These are phyloP conservation scores for Globisporangium okanoganense DNA, from an alignment of 352 stramenopile genomes.

Conservation along the genomic window DNA sequence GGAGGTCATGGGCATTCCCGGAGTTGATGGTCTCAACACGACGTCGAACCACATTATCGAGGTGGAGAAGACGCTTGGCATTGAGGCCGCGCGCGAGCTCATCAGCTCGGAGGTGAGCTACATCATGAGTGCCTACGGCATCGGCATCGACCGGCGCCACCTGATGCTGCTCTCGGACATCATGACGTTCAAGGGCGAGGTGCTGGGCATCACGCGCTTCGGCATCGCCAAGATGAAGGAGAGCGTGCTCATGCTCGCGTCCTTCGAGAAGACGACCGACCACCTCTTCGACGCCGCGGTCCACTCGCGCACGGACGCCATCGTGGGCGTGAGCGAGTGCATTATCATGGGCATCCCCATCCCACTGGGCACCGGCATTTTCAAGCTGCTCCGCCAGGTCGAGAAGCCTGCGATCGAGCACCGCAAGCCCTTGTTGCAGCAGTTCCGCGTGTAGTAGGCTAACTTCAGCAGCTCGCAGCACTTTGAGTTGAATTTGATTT, in stretches of 20 bases:
- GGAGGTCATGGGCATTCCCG: conserved; percentile 97
- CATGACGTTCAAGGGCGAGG: conserved; percentile 98
- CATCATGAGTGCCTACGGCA: conserved; percentile 99
- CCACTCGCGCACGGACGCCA: conserved; percentile 96
- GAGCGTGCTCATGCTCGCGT: conserved; percentile 98
- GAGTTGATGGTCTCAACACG: conserved; percentile 94
- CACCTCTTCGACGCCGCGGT: conserved; percentile 99
- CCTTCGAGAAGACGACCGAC: conserved; percentile 99
- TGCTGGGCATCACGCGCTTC: conserved; percentile 92
- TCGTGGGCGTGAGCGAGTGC: conserved; percentile 98
- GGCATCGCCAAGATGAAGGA: conserved; percentile 99
- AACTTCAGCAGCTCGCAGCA: background rate
- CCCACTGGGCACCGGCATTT: conserved; percentile 96
- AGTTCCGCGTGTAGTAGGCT: conserved; percentile 30
- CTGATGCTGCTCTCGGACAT: conserved; percentile 99
- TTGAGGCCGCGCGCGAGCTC: conserved; percentile 96
- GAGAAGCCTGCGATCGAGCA: conserved; percentile 71
- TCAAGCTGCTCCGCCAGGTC: conserved; percentile 92
- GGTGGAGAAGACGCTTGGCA: conserved; percentile 94
- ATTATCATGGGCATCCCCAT: conserved; percentile 99
- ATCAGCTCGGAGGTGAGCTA: conserved; percentile 98
- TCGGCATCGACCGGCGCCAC: conserved; percentile 98
- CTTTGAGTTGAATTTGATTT: background rate
- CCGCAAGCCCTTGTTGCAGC: conserved; percentile 48
- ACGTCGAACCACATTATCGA: conserved; percentile 99